Conservation (phyloP, 257 asterid genomes). For the Fraxinus americana region DNA sequence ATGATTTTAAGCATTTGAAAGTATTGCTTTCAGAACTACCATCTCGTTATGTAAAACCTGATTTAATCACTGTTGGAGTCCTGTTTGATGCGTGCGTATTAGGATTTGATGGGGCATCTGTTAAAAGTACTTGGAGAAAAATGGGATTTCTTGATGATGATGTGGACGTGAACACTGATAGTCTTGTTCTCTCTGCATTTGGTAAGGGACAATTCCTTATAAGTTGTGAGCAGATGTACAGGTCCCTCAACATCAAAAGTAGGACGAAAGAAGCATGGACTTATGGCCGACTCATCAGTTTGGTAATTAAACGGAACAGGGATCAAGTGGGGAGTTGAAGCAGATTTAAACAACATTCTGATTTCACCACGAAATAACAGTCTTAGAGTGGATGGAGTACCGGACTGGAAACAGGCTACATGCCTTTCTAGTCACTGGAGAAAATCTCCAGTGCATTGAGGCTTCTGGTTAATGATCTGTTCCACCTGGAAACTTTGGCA, state of each 20-base stretch:
- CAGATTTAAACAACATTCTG: background rate
- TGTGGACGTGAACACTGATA: conserved; percentile 30
- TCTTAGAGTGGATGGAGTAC: background rate
- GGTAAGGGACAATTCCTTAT: conserved; percentile 37
- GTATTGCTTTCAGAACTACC: conserved; percentile 35
- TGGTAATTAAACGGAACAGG: background rate
- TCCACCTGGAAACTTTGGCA: background rate
- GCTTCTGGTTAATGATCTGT: background rate
- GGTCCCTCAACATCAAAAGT: conserved; percentile 7
- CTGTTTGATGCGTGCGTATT: conserved; percentile 30
- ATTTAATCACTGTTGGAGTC: conserved; percentile 34
- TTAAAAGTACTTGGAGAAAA: conserved; percentile 32
- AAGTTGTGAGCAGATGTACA: conserved; percentile 24
- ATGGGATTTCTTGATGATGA: conserved; percentile 27
- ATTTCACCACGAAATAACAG: background rate
- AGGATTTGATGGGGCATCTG: conserved; percentile 30
- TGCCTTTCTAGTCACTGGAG: background rate
- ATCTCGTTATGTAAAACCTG: conserved; percentile 32
- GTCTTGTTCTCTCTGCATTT: conserved; percentile 35
- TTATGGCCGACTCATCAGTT: conserved; percentile 25
- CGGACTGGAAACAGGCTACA: background rate
- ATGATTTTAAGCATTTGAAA: conserved; percentile 33
- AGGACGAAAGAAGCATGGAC: conserved; percentile 19
- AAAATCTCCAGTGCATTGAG: background rate
- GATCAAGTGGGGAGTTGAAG: background rate